phyloP scores from a whole-genome alignment of 2,329 filamentous ascomycete species.

The Cladobotryum mycophilum region DNA sequence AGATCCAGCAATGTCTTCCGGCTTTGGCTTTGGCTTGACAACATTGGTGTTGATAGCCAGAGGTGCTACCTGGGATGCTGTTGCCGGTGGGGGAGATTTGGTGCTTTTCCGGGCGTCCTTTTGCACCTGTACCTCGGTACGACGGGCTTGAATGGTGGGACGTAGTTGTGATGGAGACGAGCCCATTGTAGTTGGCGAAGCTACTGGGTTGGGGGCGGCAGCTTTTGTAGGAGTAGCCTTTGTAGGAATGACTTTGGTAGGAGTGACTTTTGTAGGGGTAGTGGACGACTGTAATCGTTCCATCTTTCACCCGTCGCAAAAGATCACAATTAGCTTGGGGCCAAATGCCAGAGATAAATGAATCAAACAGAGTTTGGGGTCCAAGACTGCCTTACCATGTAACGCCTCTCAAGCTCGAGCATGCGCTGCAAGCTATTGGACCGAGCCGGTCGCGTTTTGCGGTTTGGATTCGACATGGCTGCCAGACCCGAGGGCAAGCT shows the following conservation, averaged over 20 bases:
- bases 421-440: constrained; percentile 50
- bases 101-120: constrained; percentile 4
- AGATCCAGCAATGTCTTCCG: constrained; percentile 8
- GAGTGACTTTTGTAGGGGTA: constrained; percentile 3
- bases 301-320: constrained; percentile 11
- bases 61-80: constrained; percentile 8
- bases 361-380: not conserved
- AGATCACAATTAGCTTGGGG: not conserved
- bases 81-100: constrained; percentile 3
- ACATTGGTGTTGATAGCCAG: constrained; percentile 14
- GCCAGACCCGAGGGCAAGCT: not conserved
- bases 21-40: constrained; percentile 7
- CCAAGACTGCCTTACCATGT: constrained; percentile 43
- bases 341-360: not conserved
- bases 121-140: constrained; percentile 6
- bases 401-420: constrained; percentile 53
- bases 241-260: constrained; percentile 4
- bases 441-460: constrained; percentile 20
- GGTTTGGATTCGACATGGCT: constrained; percentile 11
- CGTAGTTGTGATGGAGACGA: constrained; percentile 2
- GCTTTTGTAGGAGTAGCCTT: constrained; percentile 8
- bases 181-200: not conserved
- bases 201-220: constrained; percentile 1
- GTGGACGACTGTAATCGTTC: constrained; percentile 15
- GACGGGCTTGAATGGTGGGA: constrained; percentile 13